Conservation (phyloP, 2,329 filamentous ascomycete species). For the Pseudogymnoascus sp. region DNA sequence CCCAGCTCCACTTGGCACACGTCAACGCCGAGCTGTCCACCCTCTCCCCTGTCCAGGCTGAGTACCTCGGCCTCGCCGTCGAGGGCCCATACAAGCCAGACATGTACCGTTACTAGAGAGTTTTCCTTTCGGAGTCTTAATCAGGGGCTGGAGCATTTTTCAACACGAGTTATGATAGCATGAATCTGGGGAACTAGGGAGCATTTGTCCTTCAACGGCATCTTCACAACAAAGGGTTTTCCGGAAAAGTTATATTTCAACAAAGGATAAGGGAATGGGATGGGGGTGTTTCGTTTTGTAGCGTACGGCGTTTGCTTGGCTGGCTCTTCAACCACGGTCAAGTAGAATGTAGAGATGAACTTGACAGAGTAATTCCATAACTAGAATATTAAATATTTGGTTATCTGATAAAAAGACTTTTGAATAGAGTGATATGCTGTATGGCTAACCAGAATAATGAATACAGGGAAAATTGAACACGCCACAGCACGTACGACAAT, state of each 20-base stretch:
- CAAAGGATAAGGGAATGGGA: constrained; percentile 20
- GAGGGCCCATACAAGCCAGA: constrained; percentile 97
- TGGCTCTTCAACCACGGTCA: constrained; percentile 34
- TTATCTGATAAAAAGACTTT: neutral
- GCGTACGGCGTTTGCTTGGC: constrained; percentile 34
- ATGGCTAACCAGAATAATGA: neutral
- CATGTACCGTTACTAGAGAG: constrained; percentile 46
- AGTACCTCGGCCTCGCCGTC: constrained; percentile 81
- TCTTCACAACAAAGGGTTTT: constrained; percentile 28
- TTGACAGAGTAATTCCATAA: constrained; percentile 11
- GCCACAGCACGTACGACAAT: neutral
- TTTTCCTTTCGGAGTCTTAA: constrained; percentile 21
- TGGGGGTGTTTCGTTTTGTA: constrained; percentile 26
- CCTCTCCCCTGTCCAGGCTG: constrained; percentile 79
- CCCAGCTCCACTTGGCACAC: constrained; percentile 85
- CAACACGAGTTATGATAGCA: constrained; percentile 43
- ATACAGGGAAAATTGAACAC: neutral
- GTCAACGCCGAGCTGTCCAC: constrained; percentile 90
- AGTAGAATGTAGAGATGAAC: constrained; percentile 27
- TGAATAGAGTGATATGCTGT: neutral
- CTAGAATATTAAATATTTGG: constrained; percentile 2
- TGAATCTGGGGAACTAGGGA: constrained; percentile 15
- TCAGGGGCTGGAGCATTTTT: constrained; percentile 25
- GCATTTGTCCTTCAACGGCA: constrained; percentile 58
- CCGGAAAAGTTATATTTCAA: constrained; percentile 32